These are phyloP conservation scores for Myxozyma sirexii DNA, from an alignment of 805 yeast genomes.

Conservation along the genomic window DNA sequence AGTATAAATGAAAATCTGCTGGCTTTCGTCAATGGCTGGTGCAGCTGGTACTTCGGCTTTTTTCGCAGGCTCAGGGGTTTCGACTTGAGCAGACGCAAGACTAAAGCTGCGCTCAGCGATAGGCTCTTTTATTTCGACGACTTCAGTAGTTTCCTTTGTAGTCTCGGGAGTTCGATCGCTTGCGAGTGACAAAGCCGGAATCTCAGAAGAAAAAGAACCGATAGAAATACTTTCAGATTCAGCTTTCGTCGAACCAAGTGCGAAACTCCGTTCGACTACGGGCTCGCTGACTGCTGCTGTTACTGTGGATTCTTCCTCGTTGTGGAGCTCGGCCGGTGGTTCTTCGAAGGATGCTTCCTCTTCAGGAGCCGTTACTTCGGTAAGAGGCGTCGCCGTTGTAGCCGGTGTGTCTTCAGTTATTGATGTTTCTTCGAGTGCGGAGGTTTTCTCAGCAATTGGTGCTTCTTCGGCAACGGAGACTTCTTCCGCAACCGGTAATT, in stretches of 20 bases:
- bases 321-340: too few relatives aligned
- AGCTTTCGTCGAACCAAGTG: background rate
- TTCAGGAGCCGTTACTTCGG: too few relatives aligned
- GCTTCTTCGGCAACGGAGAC: background rate
- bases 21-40: slow-evolving; percentile 4
- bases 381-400: too few relatives aligned
- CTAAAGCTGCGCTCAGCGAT: background rate
- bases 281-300: background rate
- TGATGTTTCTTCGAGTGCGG: background rate
- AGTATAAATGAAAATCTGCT: slow-evolving; percentile 68
- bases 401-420: background rate
- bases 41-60: too few relatives aligned
- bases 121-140: background rate
- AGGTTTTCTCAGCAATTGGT: background rate
- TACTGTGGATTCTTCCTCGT: background rate
- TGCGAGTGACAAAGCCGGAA: too few relatives aligned
- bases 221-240: too few relatives aligned
- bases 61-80: background rate
- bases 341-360: too few relatives aligned
- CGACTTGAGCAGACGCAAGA: background rate
- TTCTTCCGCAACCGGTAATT: background rate
- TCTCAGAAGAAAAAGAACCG: too few relatives aligned
- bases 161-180: too few relatives aligned
- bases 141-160: too few relatives aligned
- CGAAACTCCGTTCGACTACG: background rate